Evolutionary conservation across 169 alveolate species (phyloP), one percentile per base, ranked within the genome.

Genomic region (Eimeria necatrix): DNA sequence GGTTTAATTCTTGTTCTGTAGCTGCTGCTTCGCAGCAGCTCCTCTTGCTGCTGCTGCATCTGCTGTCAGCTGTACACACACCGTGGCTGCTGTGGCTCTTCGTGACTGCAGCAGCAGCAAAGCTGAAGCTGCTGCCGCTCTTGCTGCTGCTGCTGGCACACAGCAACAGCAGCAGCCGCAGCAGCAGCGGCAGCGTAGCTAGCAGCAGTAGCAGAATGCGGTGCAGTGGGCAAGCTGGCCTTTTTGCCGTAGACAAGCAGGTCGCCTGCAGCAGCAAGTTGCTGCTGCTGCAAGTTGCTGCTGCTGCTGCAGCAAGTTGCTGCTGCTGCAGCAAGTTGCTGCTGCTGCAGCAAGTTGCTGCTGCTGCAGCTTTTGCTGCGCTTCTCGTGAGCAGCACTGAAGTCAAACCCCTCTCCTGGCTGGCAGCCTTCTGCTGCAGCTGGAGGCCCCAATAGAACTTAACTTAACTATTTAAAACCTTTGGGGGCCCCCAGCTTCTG

Each of bases 271-370:
- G 68, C 68, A 14, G 78, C 78, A 68, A 24, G 78, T 48, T 24
- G 78, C 78, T 68, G 78, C 78, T 68, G 78, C 78, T 68, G n/a
- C 3, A n/a, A 20, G 5, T 68, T 68, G 78, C 73, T 61, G 73
- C 73, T 61, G 7, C 73, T 26, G 24, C n/a, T 14, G 7, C 12
- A 61, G 73, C 73, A 61, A 14, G n/a, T n/a, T n/a, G 41, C 41
- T 32, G 68, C 68, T 56, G 68, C 20, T 10, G 20, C 22, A 10
- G 20, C 20, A 12, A 10, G 68, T 10, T 56, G 68, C 68, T 12
- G 68, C 68, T 56, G 68, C 68, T 12, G 68, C 68, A 56, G 68
- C 68, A 56, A 18, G 22, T 56, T 56, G 20, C 12, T 12, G 68
- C 68, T 56, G 68, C 68, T 56, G 68, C 20, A 12, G 68, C 20